Evolutionary conservation across 208 protist species (phyloP), one percentile per base, ranked within the genome.

Genomic region (Leishmania guyanensis): DNA sequence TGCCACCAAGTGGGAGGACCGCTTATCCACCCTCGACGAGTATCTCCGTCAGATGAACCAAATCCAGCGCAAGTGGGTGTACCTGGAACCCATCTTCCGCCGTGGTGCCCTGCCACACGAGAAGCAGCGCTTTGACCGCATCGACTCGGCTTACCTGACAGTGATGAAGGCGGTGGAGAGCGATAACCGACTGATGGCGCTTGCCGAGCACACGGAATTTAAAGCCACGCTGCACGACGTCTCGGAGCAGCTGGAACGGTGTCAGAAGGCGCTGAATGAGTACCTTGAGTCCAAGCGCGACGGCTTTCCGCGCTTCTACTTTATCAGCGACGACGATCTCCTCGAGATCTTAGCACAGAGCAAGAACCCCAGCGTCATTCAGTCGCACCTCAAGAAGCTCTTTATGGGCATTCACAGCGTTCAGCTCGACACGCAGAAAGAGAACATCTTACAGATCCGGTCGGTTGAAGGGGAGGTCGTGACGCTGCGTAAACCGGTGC

Each of bases 241-340:
- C 26, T 83, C 98, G 20, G 97, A 99, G 84, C 97, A 99, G 90
- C 92, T 99, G n/a, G 98, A 99, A 54, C 92, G 95, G 22, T 99
- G 98, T 83, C 98, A 99, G 83, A 98, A 98, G 84, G 98, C 98
- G 39, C 93, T 99, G 14, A 98, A 98, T 84, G 93, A 98, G 77
- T 99, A 98, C 91, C 93, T 99, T 39, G 98, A 99, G 90, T 91
- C 98, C 69, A 99, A 99, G 90, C 95, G 99, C 39, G 94, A 98
- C 80, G 90, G 92, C 80, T 98, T 98, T 83, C 97, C 97, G n/a
- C 92, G 99, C 64, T 99, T 99, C 87, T 99, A 99, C 86, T 99
- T 99, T 88, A 99, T 99, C 89, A 99, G 98, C 86, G 99, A 99
- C 89, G 98, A 99, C 82, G 99, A 99, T 80, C 88, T 99, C 56